Conservation (phyloP, 441 rosid species). For the Hura crepitans region DNA sequence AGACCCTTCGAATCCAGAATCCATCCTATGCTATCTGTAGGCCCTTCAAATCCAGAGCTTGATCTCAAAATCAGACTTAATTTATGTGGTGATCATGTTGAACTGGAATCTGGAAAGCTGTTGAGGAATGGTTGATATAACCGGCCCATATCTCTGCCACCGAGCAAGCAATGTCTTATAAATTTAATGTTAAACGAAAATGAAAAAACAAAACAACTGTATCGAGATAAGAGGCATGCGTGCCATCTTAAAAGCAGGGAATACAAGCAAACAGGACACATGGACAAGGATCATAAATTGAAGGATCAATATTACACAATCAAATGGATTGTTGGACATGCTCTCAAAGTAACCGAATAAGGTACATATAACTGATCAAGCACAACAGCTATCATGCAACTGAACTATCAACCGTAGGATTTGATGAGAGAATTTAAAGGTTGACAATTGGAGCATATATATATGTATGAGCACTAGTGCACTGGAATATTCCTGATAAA, state of each 20-base stretch:
- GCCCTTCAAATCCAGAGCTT: background rate
- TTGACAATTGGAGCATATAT: background rate
- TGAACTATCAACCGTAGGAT: background rate
- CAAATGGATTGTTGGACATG: background rate
- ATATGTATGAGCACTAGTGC: background rate
- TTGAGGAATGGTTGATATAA: constrained; percentile 96
- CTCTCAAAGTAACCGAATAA: background rate
- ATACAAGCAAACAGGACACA: background rate
- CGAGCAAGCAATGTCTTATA: constrained; percentile 1
- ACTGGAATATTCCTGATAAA: background rate
- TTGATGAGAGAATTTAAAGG: background rate
- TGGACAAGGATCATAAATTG: background rate
- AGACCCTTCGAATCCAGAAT: constrained; percentile 7
- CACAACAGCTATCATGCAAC: background rate
- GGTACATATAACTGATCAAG: background rate
- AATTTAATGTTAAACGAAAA: background rate
- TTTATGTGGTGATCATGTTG: constrained; percentile 80
- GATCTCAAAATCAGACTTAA: constrained; percentile 6
- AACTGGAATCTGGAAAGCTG: constrained; percentile 99
- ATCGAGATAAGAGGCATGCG: background rate
- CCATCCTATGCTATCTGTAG: background rate
- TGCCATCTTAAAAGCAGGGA: background rate
- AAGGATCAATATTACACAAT: constrained; percentile 3
- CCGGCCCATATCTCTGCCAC: constrained; percentile 92
- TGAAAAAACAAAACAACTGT: background rate